A percentile compares a stretch with the other conserved stretches of the same genome.
Evolutionary conservation across 352 stramenopile genomes (phyloP).

Genomic region (Phytophthora palmivora): DNA sequence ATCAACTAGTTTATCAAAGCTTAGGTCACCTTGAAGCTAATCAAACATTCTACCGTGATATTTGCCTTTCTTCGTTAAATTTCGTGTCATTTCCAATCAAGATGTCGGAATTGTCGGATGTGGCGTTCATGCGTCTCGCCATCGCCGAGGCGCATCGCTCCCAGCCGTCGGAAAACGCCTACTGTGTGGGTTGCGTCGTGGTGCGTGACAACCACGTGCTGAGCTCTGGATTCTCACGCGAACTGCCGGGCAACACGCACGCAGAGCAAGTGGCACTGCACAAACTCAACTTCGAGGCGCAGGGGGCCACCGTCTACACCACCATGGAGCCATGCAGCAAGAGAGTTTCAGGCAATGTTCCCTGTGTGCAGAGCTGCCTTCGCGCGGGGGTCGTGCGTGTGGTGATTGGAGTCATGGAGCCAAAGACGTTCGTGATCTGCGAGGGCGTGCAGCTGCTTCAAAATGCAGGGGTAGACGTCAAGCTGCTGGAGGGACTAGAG

Average conservation of each 20-base stretch:
- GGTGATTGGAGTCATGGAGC: slow-evolving; percentile 87
- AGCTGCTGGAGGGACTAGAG: slow-evolving; percentile 75
- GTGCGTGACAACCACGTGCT: slow-evolving; percentile 65
- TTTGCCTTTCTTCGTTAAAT: slow-evolving; percentile 5
- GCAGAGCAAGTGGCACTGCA: slow-evolving; percentile 87
- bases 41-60: slow-evolving; percentile 9
- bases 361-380: slow-evolving; percentile 85
- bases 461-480: slow-evolving; percentile 71
- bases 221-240: slow-evolving; percentile 81
- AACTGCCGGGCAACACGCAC: slow-evolving; percentile 90
- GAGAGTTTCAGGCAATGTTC: slow-evolving; percentile 84
- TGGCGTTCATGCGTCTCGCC: slow-evolving; percentile 76
- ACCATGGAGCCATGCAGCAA: slow-evolving; percentile 92
- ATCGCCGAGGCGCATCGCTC: slow-evolving; percentile 87
- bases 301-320: slow-evolving; percentile 82
- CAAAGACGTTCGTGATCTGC: slow-evolving; percentile 89
- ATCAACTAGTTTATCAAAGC: neutral
- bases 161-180: slow-evolving; percentile 71
- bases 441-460: slow-evolving; percentile 78
- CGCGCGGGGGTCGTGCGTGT: slow-evolving; percentile 70
- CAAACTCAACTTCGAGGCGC: slow-evolving; percentile 80
- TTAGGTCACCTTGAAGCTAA: neutral
- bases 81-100: neutral
- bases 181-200: slow-evolving; percentile 86
- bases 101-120: slow-evolving; percentile 34